Evolutionary conservation across 2,329 filamentous ascomycete species (phyloP).

Genomic region (Aureobasidium melanogenum): DNA sequence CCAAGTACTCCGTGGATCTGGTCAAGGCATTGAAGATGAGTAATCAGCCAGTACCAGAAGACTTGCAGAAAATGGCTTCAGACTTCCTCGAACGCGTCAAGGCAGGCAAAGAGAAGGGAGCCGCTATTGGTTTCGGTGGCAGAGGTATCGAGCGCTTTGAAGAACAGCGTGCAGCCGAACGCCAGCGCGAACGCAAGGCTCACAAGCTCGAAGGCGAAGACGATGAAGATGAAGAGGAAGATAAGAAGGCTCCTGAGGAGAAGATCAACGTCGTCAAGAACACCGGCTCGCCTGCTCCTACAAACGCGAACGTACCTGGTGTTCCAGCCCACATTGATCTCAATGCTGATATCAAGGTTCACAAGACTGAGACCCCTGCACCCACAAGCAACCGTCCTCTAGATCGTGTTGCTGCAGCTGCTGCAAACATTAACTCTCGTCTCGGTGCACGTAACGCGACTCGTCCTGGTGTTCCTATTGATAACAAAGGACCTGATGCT

Average conservation of each 20-base stretch:
- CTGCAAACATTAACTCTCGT: constrained; percentile 82
- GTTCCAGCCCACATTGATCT: constrained; percentile 51
- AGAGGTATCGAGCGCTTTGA: constrained; percentile 90
- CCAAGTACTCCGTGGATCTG: constrained; percentile 81
- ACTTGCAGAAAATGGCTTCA: constrained; percentile 51
- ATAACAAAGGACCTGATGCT: constrained; percentile 96
- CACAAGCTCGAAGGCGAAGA: constrained; percentile 81
- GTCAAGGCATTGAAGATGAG: constrained; percentile 89
- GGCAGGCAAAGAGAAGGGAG: constrained; percentile 78
- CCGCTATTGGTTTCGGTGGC: constrained; percentile 79
- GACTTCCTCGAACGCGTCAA: constrained; percentile 85
- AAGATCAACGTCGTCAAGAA: constrained; percentile 27
- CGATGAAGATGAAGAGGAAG: constrained; percentile 69
- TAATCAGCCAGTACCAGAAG: constrained; percentile 70
- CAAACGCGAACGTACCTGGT: constrained; percentile 22
- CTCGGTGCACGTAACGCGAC: constrained; percentile 79
- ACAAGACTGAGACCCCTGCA: constrained; percentile 53
- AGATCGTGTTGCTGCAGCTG: constrained; percentile 67
- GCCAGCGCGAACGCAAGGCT: constrained; percentile 75
- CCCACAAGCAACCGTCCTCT: constrained; percentile 49
- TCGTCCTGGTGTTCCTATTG: constrained; percentile 85
- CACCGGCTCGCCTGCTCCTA: constrained; percentile 11
- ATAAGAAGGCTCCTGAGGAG: constrained; percentile 48
- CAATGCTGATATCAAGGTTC: constrained; percentile 63
- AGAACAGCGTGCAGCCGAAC: constrained; percentile 79